phyloP scores from a whole-genome alignment of 208 protist species.

The Leishmania martiniquensis region DNA sequence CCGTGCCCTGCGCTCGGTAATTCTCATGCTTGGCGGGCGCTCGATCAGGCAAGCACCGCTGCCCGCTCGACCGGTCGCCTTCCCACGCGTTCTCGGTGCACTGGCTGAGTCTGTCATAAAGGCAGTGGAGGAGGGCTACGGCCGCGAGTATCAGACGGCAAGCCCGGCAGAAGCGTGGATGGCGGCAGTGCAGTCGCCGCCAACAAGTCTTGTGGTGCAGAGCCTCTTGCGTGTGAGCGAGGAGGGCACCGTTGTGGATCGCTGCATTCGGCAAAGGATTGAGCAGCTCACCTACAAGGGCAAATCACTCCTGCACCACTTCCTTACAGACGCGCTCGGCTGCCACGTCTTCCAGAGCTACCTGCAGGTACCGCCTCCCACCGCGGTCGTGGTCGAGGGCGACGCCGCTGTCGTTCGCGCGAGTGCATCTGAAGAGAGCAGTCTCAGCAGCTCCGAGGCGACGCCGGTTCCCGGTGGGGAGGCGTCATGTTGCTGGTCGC shows the following conservation, averaged over 20 bases:
- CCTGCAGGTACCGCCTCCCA: constrained; percentile 56
- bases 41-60: constrained; percentile 69
- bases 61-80: constrained; percentile 43
- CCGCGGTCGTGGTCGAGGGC: constrained; percentile 43
- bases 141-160: constrained; percentile 37
- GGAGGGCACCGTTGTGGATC: constrained; percentile 43
- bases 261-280: constrained; percentile 54
- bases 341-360: constrained; percentile 90
- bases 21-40: constrained; percentile 80
- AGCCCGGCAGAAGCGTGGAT: constrained; percentile 67
- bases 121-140: constrained; percentile 63
- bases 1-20: constrained; percentile 77
- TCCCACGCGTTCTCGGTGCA: constrained; percentile 40
- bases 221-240: constrained; percentile 79
- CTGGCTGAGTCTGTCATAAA: constrained; percentile 52
- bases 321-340: constrained; percentile 72
- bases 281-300: constrained; percentile 51
- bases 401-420: constrained; percentile 28
- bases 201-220: constrained; percentile 85
- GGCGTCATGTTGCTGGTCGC: constrained; percentile 62
- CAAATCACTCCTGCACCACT: constrained; percentile 53
- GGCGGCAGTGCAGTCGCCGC: constrained; percentile 60
- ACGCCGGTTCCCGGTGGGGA: constrained; percentile 17
- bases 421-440: background rate
- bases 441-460: background rate